A percentile compares a stretch with the other conserved stretches of the same genome.
phyloP scores from a whole-genome alignment of 2,329 filamentous ascomycete genomes.

The Trichoderma oligosporum region DNA sequence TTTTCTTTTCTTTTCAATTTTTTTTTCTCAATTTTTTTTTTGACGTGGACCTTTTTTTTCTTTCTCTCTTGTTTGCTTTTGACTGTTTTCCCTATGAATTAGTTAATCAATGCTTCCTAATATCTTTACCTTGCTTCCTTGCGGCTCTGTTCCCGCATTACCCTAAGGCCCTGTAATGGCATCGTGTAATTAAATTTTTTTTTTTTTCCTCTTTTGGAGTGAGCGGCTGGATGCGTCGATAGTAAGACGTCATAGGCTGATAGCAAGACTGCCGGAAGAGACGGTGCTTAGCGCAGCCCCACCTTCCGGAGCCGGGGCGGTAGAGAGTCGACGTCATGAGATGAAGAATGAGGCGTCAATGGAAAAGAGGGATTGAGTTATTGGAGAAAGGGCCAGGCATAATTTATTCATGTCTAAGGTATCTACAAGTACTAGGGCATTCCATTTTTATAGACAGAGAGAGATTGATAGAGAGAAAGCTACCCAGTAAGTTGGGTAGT shows the following conservation, averaged over 20 bases:
- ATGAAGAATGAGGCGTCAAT: background rate
- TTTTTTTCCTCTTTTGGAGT: too few relatives aligned
- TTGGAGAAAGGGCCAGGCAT: background rate
- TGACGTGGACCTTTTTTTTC: background rate
- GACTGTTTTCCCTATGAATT: background rate
- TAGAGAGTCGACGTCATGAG: constrained; percentile 11
- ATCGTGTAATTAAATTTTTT: background rate
- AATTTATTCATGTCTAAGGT: too few relatives aligned
- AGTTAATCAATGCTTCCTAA: background rate
- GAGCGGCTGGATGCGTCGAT: background rate
- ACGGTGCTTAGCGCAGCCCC: constrained; percentile 13
- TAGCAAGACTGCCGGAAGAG: constrained; percentile 4
- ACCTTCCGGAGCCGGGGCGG: constrained; percentile 17
- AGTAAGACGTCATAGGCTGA: constrained; percentile 11
- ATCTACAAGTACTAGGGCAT: too few relatives aligned
- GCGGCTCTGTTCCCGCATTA: background rate
- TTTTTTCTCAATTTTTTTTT: background rate
- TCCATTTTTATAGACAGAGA: too few relatives aligned
- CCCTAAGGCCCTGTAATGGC: background rate
- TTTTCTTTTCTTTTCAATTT: background rate
- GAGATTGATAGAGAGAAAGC: too few relatives aligned
- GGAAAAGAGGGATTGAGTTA: background rate
- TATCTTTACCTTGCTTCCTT: background rate
- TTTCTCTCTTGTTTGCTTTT: background rate
- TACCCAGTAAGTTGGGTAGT: too few relatives aligned